Percentiles rank a stretch among this genome's conserved stretches.
These are phyloP conservation scores for Magnolia officinalis DNA, from an alignment of 164 flowering plant genomes.

Conservation along the genomic window DNA sequence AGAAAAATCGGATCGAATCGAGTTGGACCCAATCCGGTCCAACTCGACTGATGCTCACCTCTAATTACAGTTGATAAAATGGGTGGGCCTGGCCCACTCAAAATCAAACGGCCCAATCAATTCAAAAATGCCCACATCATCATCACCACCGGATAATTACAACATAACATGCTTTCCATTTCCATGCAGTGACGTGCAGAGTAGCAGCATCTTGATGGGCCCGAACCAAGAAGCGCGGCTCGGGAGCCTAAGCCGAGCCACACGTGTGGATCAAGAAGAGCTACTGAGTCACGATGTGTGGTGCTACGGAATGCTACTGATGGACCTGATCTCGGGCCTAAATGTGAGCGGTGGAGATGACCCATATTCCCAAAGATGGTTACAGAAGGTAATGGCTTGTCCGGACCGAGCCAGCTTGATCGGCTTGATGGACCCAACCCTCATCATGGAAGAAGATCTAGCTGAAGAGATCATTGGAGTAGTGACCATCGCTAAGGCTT, in stretches of 20 bases:
- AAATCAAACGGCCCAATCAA: too few relatives aligned
- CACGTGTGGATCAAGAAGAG: background rate
- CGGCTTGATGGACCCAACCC: conserved; percentile 8
- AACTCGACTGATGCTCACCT: too few relatives aligned
- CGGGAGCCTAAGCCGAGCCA: conserved; percentile 6
- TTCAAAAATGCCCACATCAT: background rate
- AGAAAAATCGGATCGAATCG: too few relatives aligned
- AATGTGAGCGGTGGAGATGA: conserved; percentile 2
- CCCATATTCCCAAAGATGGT: conserved; percentile 1
- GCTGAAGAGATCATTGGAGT: conserved; percentile 2
- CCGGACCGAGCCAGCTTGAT: background rate
- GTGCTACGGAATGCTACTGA: conserved; percentile 5
- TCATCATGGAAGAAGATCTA: conserved; percentile 8
- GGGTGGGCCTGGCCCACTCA: too few relatives aligned
- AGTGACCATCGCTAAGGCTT: background rate
- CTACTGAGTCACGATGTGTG: background rate
- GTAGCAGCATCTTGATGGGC: conserved; percentile 8
- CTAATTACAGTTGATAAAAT: too few relatives aligned
- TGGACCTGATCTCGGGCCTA: conserved; percentile 14
- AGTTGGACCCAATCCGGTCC: too few relatives aligned
- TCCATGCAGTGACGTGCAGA: conserved; percentile 2
- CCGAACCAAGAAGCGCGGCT: conserved; percentile 5
- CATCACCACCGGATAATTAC: background rate
- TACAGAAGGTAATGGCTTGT: conserved; percentile 4
- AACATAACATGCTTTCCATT: background rate